A percentile compares a stretch with the other conserved stretches of the same genome.
Conservation (phyloP, 371 early-diverging fungal genomes). For the Coemansia sp. region DNA sequence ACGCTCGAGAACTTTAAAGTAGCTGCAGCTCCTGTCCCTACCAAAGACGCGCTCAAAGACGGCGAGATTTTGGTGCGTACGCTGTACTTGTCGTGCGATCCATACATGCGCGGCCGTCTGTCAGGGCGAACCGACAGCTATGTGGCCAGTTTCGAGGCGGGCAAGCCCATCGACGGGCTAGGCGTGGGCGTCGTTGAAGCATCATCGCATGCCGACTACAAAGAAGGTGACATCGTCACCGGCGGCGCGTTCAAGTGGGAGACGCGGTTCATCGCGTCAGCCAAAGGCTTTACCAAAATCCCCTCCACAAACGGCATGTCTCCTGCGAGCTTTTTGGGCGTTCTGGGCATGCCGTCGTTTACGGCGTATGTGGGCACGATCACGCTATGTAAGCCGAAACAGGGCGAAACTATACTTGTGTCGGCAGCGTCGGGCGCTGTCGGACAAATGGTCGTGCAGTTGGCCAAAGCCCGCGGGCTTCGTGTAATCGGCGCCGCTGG, state of each 20-base stretch:
- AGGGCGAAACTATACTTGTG: constrained; percentile 68
- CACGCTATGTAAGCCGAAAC: constrained; percentile 55
- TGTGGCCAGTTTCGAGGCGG: constrained; percentile 51
- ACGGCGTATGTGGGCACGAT: constrained; percentile 70
- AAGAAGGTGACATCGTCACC: constrained; percentile 52
- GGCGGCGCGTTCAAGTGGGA: constrained; percentile 41
- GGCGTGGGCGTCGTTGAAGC: constrained; percentile 55
- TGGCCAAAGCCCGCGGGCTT: constrained; percentile 67
- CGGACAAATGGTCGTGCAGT: constrained; percentile 67
- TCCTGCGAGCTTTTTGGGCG: constrained; percentile 45
- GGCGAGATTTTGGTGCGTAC: constrained; percentile 34
- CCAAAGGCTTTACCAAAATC: constrained; percentile 18
- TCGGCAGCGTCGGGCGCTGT: constrained; percentile 65
- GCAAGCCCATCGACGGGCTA: constrained; percentile 51
- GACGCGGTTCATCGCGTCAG: constrained; percentile 30
- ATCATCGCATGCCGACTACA: constrained; percentile 40
- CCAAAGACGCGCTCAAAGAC: constrained; percentile 25
- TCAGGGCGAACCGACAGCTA: constrained; percentile 42
- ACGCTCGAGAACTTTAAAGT: constrained; percentile 21
- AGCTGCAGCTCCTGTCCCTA: constrained; percentile 7
- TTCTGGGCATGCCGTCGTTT: constrained; percentile 60
- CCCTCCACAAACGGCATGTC: not conserved
- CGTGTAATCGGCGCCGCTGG: constrained; percentile 81
- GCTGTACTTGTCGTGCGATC: constrained; percentile 43
- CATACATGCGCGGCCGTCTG: constrained; percentile 55